Conservation (phyloP, 208 protist species). For the Novymonas esmeraldas region DNA sequence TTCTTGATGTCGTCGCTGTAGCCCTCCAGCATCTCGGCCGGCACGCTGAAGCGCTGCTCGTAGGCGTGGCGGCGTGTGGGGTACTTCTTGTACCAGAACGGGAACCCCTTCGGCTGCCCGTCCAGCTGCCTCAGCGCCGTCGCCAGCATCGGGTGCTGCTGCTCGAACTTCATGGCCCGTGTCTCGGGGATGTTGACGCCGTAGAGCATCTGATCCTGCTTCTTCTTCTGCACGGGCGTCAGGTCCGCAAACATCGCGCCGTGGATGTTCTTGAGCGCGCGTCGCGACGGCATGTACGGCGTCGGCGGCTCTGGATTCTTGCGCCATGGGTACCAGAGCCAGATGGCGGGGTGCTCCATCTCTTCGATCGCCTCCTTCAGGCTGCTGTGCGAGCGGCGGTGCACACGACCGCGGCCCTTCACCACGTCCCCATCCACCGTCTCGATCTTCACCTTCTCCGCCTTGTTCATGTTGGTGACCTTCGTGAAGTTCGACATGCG, state of each 20-base stretch:
- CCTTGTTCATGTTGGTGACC: conserved; percentile 81
- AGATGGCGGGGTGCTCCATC: conserved; percentile 93
- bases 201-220: conserved; percentile 90
- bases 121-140: conserved; percentile 71
- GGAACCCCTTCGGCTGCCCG: conserved; percentile 87
- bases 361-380: conserved; percentile 80
- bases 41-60: conserved; percentile 89
- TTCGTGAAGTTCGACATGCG: conserved; percentile 81
- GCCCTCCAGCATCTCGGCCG: conserved; percentile 89
- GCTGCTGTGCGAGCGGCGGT: conserved; percentile 77
- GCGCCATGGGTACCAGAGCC: conserved; percentile 94
- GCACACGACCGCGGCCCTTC: conserved; percentile 81
- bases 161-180: conserved; percentile 80
- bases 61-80: conserved; percentile 91
- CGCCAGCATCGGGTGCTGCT: conserved; percentile 86
- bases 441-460: conserved; percentile 67
- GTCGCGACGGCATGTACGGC: conserved; percentile 86
- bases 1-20: conserved; percentile 83
- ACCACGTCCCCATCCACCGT: conserved; percentile 86
- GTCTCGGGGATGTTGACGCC: conserved; percentile 85
- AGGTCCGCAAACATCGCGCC: conserved; percentile 84
- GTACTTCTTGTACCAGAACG: conserved; percentile 94
- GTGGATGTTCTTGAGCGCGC: conserved; percentile 91
- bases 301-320: conserved; percentile 91
- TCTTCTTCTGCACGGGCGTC: conserved; percentile 86